Conservation (phyloP, 192 early-diverging fungal species). For the Lobulomyces angularis region DNA sequence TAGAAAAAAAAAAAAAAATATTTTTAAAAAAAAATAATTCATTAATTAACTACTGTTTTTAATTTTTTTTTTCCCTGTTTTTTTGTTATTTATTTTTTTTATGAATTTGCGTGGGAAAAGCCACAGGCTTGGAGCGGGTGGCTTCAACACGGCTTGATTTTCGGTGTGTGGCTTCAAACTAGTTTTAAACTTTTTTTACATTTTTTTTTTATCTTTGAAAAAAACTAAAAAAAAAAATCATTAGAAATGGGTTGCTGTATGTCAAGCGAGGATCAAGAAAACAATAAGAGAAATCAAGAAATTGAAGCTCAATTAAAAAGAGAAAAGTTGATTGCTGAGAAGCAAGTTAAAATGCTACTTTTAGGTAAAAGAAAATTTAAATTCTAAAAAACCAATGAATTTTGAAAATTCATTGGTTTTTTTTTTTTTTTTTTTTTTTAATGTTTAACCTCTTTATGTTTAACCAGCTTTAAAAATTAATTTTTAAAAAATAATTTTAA, state of each 20-base stretch:
- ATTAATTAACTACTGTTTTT: too few species aligned
- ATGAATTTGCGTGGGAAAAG: neutral
- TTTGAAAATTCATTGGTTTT: too few species aligned
- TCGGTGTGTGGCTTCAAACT: too few species aligned
- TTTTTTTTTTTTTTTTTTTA: neutral
- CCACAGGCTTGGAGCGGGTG: too few species aligned
- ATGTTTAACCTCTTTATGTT: neutral
- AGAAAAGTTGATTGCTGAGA: conserved; percentile 58
- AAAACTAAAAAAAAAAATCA: too few species aligned
- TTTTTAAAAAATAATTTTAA: too few species aligned
- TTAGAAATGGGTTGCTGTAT: conserved; percentile 65
- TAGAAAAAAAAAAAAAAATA: too few species aligned
- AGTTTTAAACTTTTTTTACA: too few species aligned
- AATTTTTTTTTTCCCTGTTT: conserved; percentile 1
- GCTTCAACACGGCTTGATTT: too few species aligned
- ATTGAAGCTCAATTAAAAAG: conserved; percentile 65
- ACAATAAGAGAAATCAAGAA: conserved; percentile 61
- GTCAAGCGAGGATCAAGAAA: conserved; percentile 63
- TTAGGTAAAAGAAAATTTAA: conserved; percentile 27
- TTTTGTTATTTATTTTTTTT: neutral
- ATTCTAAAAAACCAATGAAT: conserved; percentile 26
- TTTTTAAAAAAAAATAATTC: too few species aligned
- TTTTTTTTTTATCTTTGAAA: too few species aligned
- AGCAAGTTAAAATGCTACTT: conserved; percentile 76
- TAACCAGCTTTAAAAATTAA: too few species aligned